These are phyloP conservation scores for thale cress (Arabidopsis thaliana) DNA, from an alignment of 345 rosid species.

Conservation along the genomic window TAIR10.1 NC_003070.9:24147001-24147500, in stretches of 20 bases:
- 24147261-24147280: constrained; percentile 99
- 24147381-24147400: background rate
- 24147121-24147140: background rate
- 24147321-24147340: too few species aligned
- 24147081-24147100: background rate
- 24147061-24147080: background rate
- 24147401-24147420: background rate
- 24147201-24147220: constrained; percentile 63
- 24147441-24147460: background rate
- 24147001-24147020: too few species aligned
- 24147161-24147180: constrained; percentile 52
- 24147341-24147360: background rate
- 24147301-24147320: background rate
- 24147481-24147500: background rate
- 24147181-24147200: constrained; percentile 74
- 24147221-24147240: constrained; percentile 71
- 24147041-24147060: background rate
- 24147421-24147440: background rate
- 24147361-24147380: background rate
- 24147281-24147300: constrained; percentile 56
- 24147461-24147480: background rate
- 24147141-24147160: constrained; percentile 22
- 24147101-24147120: background rate
- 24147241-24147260: constrained; percentile 87
- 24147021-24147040: background rate